These are phyloP conservation scores for Papiliotrema flavescens DNA, from an alignment of 1,284 basidiomycete genomes.

Conservation along the genomic window DNA sequence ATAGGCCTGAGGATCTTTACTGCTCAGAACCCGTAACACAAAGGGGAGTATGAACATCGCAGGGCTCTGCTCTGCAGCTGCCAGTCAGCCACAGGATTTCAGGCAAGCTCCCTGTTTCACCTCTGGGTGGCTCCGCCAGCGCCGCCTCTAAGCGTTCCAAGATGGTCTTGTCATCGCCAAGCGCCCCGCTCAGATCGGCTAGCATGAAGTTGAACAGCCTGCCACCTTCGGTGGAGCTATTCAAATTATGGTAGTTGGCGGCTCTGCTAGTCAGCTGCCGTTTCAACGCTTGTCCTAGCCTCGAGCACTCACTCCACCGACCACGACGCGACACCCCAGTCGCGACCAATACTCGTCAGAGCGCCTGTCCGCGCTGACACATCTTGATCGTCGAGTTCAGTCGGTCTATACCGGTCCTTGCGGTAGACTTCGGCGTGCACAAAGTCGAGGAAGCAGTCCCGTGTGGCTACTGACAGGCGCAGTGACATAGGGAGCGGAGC, in stretches of 20 bases:
- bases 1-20: background rate
- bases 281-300: background rate
- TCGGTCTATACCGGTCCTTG: background rate
- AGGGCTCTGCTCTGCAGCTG: constrained; percentile 4
- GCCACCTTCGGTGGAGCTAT: constrained; percentile 31
- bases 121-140: constrained; percentile 16
- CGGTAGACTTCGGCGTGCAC: constrained; percentile 8
- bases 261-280: constrained; percentile 11
- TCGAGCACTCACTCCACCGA: constrained; percentile 30
- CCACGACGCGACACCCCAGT: constrained; percentile 24
- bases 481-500: constrained; percentile 22
- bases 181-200: constrained; percentile 20
- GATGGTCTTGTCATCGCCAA: constrained; percentile 4
- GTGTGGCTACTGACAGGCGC: constrained; percentile 19
- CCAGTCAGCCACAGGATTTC: background rate
- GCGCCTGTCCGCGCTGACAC: constrained; percentile 26
- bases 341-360: constrained; percentile 15
- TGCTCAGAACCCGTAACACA: constrained; percentile 1
- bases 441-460: constrained; percentile 34
- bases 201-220: constrained; percentile 25
- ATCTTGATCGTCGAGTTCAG: background rate
- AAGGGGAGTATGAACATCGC: constrained; percentile 7
- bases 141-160: constrained; percentile 12
- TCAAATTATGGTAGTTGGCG: constrained; percentile 36
- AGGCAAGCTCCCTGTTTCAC: constrained; percentile 11